phyloP scores from a whole-genome alignment of 169 alveolate species.

The Plasmodium vivax region DNA sequence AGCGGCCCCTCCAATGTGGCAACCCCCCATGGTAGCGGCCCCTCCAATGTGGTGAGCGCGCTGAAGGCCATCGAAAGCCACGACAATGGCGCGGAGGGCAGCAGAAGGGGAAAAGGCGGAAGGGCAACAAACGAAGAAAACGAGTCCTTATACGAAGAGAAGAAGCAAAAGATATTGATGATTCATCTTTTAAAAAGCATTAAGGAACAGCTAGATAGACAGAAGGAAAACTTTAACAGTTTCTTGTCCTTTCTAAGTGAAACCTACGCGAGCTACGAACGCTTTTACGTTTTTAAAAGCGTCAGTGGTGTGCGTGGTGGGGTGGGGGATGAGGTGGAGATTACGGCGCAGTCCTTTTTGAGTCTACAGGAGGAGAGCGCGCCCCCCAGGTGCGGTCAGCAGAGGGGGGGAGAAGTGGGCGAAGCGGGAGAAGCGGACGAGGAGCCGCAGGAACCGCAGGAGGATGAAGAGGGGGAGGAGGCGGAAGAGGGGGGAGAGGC shows the following conservation, averaged over 20 bases:
- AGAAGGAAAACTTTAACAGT: slow-evolving; percentile 28
- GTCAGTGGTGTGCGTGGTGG: background rate
- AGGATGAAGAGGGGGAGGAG: background rate
- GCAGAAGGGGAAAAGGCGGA: background rate
- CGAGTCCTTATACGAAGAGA: slow-evolving; percentile 27
- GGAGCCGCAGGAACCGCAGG: background rate
- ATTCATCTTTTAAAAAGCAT: slow-evolving; percentile 47
- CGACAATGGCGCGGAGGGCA: background rate
- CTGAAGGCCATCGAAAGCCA: background rate
- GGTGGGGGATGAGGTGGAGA: background rate
- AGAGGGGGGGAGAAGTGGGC: background rate
- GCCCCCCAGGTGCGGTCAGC: background rate
- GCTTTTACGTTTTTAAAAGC: background rate
- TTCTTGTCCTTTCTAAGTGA: slow-evolving; percentile 65
- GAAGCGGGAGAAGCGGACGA: background rate
- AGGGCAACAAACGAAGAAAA: background rate
- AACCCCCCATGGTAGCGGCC: background rate
- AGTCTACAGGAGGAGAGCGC: background rate
- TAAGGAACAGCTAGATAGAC: slow-evolving; percentile 46
- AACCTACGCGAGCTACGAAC: slow-evolving; percentile 45
- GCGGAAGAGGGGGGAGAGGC: background rate
- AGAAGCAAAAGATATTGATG: slow-evolving; percentile 30
- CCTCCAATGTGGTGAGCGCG: background rate
- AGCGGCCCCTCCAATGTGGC: too few species aligned
- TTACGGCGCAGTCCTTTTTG: background rate